These are phyloP conservation scores for Scutellaria galericulata DNA, from an alignment of 257 asterid genomes.

Conservation along the genomic window DNA sequence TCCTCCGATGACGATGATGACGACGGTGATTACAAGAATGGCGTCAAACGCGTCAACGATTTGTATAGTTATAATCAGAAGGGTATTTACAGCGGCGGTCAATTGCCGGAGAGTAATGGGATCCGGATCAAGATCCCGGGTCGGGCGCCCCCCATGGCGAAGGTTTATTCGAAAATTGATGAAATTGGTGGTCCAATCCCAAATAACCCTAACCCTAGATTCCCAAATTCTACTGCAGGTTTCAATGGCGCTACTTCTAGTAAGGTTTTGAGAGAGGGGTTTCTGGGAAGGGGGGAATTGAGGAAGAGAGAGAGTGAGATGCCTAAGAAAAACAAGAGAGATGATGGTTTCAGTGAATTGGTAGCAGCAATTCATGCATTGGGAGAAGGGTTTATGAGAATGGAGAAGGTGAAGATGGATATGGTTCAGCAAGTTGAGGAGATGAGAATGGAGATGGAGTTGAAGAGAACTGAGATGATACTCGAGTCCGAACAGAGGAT, in stretches of 20 bases:
- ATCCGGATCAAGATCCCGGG: constrained; percentile 85
- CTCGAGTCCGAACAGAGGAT: constrained; percentile 86
- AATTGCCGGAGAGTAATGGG: constrained; percentile 54
- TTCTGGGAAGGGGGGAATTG: constrained; percentile 41
- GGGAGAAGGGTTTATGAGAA: constrained; percentile 89
- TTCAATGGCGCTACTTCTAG: constrained; percentile 49
- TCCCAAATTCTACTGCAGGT: constrained; percentile 35
- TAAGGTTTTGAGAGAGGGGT: constrained; percentile 50
- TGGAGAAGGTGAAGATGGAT: constrained; percentile 96
- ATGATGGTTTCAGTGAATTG: constrained; percentile 56
- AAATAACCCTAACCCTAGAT: constrained; percentile 46
- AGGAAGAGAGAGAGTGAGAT: constrained; percentile 50
- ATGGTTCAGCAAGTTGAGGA: constrained; percentile 79
- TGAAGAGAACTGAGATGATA: constrained; percentile 95
- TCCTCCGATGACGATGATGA: constrained; percentile 55
- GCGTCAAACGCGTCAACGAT: constrained; percentile 60
- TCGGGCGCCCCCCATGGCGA: constrained; percentile 42
- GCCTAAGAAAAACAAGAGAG: constrained; percentile 36
- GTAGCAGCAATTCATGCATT: constrained; percentile 67
- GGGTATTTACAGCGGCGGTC: constrained; percentile 38
- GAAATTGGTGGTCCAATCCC: constrained; percentile 48
- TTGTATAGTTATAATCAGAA: constrained; percentile 48
- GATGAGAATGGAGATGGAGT: constrained; percentile 96
- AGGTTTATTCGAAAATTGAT: constrained; percentile 48
- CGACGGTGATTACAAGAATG: constrained; percentile 48